Evolutionary conservation across 2,329 filamentous ascomycete species (phyloP).

Genomic region (Fusarium coffeatum): DNA sequence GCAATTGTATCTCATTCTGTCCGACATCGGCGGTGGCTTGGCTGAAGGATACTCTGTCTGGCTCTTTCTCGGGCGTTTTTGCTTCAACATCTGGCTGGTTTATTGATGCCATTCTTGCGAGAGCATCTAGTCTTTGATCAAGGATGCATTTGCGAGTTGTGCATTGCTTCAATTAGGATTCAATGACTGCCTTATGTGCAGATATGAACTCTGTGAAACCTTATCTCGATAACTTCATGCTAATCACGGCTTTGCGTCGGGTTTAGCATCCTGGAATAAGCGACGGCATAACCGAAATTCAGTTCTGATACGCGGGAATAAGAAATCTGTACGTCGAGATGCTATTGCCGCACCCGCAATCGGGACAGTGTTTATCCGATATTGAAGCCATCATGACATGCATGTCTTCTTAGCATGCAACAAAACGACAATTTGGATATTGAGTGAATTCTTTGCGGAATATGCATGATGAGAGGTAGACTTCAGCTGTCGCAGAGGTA

Average conservation of each 20-base stretch:
- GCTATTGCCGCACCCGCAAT: not conserved
- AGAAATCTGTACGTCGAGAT: too few species aligned
- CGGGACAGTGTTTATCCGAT: not conserved
- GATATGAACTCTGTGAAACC: not conserved
- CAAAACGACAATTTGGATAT: not conserved
- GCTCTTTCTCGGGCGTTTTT: not conserved
- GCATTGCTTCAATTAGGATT: not conserved
- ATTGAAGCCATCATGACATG: too few species aligned
- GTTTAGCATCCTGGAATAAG: not conserved
- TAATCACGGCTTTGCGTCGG: constrained; percentile 3
- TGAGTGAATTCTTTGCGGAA: not conserved
- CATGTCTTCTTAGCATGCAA: not conserved
- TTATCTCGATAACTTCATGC: not conserved
- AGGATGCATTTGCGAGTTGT: too few species aligned
- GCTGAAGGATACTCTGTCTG: not conserved
- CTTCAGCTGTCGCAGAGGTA: not conserved
- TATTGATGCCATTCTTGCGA: not conserved
- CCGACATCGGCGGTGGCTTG: not conserved
- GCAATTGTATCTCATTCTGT: not conserved
- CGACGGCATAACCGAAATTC: not conserved
- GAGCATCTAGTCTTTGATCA: fast-evolving
- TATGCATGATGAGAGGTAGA: not conserved
- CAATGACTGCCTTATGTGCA: too few species aligned
- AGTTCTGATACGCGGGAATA: not conserved
- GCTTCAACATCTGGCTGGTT: not conserved